Evolutionary conservation across 2,329 filamentous ascomycete genomes (phyloP).

Genomic region (Salinomyces thailandicus): DNA sequence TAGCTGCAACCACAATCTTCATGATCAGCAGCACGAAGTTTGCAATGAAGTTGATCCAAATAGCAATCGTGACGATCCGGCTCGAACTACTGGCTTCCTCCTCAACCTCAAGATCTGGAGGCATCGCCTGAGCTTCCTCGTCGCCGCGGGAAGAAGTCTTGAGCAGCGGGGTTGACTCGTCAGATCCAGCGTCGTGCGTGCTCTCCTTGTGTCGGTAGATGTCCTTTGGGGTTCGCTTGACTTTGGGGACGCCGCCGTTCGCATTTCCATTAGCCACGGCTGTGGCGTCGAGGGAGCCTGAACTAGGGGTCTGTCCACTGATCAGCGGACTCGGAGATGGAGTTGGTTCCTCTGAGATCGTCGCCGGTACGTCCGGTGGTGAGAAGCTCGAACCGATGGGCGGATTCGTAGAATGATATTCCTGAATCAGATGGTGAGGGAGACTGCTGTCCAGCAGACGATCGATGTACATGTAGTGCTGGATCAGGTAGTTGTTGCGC

Average conservation of each 20-base stretch:
- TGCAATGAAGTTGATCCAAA: conserved; percentile 73
- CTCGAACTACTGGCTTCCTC: conserved; percentile 66
- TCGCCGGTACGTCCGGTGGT: conserved; percentile 51
- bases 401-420: conserved; percentile 54
- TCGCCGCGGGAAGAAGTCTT: conserved; percentile 33
- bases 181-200: conserved; percentile 37
- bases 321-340: conserved; percentile 14
- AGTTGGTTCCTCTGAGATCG: conserved; percentile 60
- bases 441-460: conserved; percentile 79
- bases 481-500: conserved; percentile 75
- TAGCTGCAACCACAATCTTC: conserved; percentile 66
- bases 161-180: conserved; percentile 54
- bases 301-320: conserved; percentile 1
- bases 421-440: conserved; percentile 83
- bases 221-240: conserved; percentile 74
- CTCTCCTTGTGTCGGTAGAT: conserved; percentile 56
- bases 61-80: conserved; percentile 71
- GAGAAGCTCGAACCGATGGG: conserved; percentile 3
- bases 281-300: background rate
- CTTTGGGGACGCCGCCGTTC: conserved; percentile 30
- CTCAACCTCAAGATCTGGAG: conserved; percentile 53
- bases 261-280: conserved; percentile 1
- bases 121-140: conserved; percentile 38
- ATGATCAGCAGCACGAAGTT: conserved; percentile 64
- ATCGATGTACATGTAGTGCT: conserved; percentile 91